Base-by-base conservation (phyloP, 208 protist genomes). In the Crithidia fasciculata region DNA sequence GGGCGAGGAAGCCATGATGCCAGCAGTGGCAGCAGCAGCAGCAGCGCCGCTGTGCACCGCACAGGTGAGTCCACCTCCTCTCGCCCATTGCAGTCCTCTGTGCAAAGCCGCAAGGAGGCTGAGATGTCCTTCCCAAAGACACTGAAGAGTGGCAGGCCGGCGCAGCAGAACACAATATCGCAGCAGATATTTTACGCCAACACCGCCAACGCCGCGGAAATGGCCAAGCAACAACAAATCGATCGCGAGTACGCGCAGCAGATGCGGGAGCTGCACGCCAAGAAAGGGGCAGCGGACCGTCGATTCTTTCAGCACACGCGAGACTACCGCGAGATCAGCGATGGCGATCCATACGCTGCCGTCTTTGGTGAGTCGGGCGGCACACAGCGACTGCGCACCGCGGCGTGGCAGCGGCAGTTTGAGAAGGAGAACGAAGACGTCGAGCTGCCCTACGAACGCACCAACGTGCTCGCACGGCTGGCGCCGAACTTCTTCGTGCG, bases 401-500 rank as follows among this genome's bases (percentile, higher is more conserved):
- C 84, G 45, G 89, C 86, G 69, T 96, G 92, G 92, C 92, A 95
- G 80, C 72, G 85, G 18, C 92, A 96, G 83, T 96, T 96, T 61
- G 92, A 96, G 69, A 81, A 87, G 75, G 89, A 96, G 62, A 96
- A 96, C 71, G 83, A 82, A 37, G 59, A 88, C 54, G 83, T 92
- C 8, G 86, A 90, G 74, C 80, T 96, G 53, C 89, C 92, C 7
- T 96, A 96, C 61, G 92, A 96, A 55, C 87, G 90, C 19, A 93
- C 84, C 4, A 95, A 89, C 63, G 70, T 85, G 5, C n/a, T 96
- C n/a, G 78, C 82, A 44, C 71, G 84, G 6, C 53, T 90, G 18
- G 88, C 87, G 13, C 92, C 92, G 36, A 96, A 96, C 70, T 91
- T 87, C 84, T 95, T 96, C 70, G 89, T 96, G 41, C 86, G 89